Evolutionary conservation across 441 rosid species (phyloP), one percentile per base, ranked within the genome.

Genomic region (Pelargonium australe): DNA sequence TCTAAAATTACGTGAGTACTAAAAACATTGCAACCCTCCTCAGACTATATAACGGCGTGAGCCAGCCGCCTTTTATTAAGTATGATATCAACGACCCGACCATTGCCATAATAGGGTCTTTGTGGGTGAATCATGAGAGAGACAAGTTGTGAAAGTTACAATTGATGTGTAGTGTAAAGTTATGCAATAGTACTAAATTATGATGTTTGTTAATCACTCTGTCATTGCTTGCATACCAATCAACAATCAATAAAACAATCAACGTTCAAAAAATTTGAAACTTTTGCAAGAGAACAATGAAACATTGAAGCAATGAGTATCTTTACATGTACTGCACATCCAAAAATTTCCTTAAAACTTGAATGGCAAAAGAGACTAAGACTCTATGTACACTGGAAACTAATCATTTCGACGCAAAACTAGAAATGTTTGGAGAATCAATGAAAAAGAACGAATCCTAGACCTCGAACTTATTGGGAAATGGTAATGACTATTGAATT

Each of bases 331-430:
- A 53, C 61, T 16, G 23, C 61, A 53, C 61, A 14, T 5, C 61
- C 61, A 14, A 53, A 53, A 53, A 14, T n/a, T 14, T 53, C 61
- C 61, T 53, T 53, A 25, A 53, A 53, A 53, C 61, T 53, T 53
- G 61, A 53, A 53, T 53, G 20, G 14, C 61, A 53, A 53, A 53
- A 14, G 20, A 53, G 7, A 53, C 61, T 53, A 53, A 53, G 61
- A 19, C 61, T 53, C 20, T 53, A 19, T 53, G 61, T 53, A 53
- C 61, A 53, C 6, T 53, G 20, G 14, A 53, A 16, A 53, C n/a
- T 14, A 53, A 14, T 14, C 1, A 25, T 25, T 25, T 25, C 28
- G 28, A 25, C 28, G 2, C 28, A 25, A 25, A 25, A 25, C 1
- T 25, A 25, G 28, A 25, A 25, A 25, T 25, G 28, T 25, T 25